Evolutionary conservation across 805 yeast species (phyloP).

Genomic region (Monosporozyma solicola): DNA sequence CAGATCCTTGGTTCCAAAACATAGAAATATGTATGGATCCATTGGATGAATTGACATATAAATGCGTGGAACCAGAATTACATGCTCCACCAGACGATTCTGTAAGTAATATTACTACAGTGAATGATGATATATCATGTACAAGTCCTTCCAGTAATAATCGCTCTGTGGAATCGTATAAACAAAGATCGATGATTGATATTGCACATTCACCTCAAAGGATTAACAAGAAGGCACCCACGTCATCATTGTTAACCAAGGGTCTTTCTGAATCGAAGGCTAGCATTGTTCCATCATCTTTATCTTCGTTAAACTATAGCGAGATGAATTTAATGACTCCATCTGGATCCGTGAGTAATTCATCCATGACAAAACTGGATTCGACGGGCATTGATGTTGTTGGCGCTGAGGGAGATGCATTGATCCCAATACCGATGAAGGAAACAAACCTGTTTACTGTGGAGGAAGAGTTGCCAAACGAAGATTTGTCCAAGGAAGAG

Average conservation of each 20-base stretch:
- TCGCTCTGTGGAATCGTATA: background rate
- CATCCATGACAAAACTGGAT: background rate
- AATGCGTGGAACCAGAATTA: conserved; percentile 1
- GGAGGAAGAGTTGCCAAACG: conserved; percentile 2
- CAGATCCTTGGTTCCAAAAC: conserved; percentile 54
- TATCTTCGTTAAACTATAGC: background rate
- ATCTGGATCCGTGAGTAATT: conserved; percentile 2
- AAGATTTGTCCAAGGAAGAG: background rate
- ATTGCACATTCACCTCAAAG: conserved; percentile 14
- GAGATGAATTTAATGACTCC: background rate
- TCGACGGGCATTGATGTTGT: background rate
- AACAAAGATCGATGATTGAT: conserved; percentile 21
- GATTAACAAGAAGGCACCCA: background rate
- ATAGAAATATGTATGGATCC: conserved; percentile 46
- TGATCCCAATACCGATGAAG: background rate
- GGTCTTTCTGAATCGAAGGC: background rate
- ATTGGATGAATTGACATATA: conserved; percentile 5
- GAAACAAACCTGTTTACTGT: conserved; percentile 4
- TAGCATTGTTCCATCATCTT: background rate
- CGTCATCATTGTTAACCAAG: background rate
- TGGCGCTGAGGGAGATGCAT: background rate
- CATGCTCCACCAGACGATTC: background rate
- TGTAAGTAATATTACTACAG: background rate
- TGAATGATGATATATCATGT: background rate
- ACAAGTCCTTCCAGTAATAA: background rate